These are phyloP conservation scores for Melaleuca alternifolia DNA, from an alignment of 345 rosid species.

Conservation along the genomic window DNA sequence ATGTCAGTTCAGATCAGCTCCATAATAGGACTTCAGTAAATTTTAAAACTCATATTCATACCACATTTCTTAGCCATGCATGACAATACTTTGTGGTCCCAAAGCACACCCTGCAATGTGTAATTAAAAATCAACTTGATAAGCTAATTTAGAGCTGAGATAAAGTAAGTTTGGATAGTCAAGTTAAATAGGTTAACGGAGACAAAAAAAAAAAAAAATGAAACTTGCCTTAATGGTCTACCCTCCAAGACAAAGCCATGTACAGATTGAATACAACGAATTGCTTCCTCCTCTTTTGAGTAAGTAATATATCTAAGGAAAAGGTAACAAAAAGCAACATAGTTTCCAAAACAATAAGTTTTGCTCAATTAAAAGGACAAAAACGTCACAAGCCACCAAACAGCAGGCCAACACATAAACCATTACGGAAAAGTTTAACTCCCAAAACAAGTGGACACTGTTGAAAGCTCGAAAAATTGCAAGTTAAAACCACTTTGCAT, in stretches of 20 bases:
- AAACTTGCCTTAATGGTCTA: slow-evolving; percentile 52
- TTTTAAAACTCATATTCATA: slow-evolving; percentile 11
- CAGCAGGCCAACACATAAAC: not conserved
- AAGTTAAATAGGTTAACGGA: not conserved
- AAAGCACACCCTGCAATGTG: slow-evolving; percentile 69
- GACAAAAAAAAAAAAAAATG: not conserved
- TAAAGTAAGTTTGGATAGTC: not conserved
- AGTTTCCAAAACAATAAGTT: not conserved
- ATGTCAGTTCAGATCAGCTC: not conserved
- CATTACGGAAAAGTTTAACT: not conserved
- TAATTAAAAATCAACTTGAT: not conserved
- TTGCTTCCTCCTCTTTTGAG: slow-evolving; percentile 80
- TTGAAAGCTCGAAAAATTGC: not conserved
- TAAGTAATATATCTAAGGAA: slow-evolving; percentile 78
- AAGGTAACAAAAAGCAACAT: not conserved
- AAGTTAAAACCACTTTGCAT: not conserved
- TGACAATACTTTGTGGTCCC: slow-evolving; percentile 96
- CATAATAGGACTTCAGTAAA: not conserved
- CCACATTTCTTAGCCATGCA: slow-evolving; percentile 96
- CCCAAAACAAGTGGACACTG: not conserved
- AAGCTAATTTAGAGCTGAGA: not conserved
- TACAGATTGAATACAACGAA: slow-evolving; percentile 89
- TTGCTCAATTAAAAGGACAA: not conserved
- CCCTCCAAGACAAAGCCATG: slow-evolving; percentile 90
- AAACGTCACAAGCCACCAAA: not conserved